Evolutionary conservation across 148 eudicot genomes (phyloP).

Genomic region (Nepenthes gracilis): DNA sequence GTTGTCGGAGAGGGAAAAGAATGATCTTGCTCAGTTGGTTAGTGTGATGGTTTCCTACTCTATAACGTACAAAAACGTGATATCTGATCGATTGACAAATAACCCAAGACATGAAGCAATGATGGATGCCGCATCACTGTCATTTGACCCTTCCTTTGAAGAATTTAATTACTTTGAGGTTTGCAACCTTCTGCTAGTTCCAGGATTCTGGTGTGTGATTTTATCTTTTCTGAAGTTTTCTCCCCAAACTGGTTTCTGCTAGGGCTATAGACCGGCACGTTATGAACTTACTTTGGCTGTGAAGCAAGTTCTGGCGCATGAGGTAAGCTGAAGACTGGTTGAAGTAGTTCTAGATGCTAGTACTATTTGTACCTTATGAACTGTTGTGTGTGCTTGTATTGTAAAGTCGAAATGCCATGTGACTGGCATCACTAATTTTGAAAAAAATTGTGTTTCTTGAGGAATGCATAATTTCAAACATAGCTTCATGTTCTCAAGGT

Average conservation of each 20-base stretch:
- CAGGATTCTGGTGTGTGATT: constrained; percentile 1
- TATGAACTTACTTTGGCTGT: constrained; percentile 60
- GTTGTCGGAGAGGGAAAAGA: constrained; percentile 69
- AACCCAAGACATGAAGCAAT: constrained; percentile 28
- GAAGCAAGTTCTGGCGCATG: constrained; percentile 82
- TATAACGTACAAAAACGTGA: constrained; percentile 54
- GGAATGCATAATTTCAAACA: too few relatives aligned
- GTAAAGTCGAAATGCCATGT: too few relatives aligned
- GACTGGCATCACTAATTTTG: too few relatives aligned
- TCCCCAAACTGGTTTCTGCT: constrained; percentile 11
- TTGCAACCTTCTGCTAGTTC: constrained; percentile 2
- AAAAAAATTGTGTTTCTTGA: too few relatives aligned
- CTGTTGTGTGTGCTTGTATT: background rate
- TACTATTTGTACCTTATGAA: background rate
- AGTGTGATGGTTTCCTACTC: constrained; percentile 73
- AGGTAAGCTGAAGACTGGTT: constrained; percentile 39
- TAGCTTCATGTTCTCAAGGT: too few relatives aligned
- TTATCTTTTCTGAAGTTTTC: constrained; percentile 6
- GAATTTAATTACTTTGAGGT: constrained; percentile 67
- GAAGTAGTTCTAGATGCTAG: background rate
- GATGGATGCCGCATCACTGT: constrained; percentile 40
- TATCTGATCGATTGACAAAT: constrained; percentile 33
- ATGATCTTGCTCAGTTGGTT: constrained; percentile 51
- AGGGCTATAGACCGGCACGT: constrained; percentile 61
- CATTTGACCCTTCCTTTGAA: constrained; percentile 73